A percentile compares a stretch with the other conserved stretches of the same genome.
Conservation (phyloP, 1,284 basidiomycete genomes). For the Pulveroboletus sp. region DNA sequence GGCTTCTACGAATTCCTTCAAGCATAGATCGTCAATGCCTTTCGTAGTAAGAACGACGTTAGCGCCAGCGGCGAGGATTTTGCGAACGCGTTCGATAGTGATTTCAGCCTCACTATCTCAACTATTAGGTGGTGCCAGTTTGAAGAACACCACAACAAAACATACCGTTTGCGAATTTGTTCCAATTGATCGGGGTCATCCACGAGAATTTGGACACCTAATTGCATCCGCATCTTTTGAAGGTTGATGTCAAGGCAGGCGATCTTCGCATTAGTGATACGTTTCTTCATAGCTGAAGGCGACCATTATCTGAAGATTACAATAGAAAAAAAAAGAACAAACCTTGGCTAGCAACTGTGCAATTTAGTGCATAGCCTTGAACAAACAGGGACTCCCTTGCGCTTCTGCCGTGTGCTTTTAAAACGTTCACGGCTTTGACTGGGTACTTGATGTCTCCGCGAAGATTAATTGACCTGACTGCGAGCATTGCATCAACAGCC, state of each 20-base stretch:
- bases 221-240: slow-evolving; percentile 96
- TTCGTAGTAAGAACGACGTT: slow-evolving; percentile 98
- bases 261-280: slow-evolving; percentile 92
- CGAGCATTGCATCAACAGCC: slow-evolving; percentile 98
- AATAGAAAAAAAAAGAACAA: slow-evolving; percentile 10
- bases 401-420: slow-evolving; percentile 97
- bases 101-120: slow-evolving; percentile 87
- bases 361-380: slow-evolving; percentile 97
- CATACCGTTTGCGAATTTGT: slow-evolving; percentile 89
- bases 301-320: slow-evolving; percentile 5
- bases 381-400: slow-evolving; percentile 95
- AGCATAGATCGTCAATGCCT: slow-evolving; percentile 96
- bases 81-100: slow-evolving; percentile 92
- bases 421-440: slow-evolving; percentile 98
- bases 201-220: slow-evolving; percentile 97
- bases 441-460: slow-evolving; percentile 99
- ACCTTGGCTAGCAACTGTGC: slow-evolving; percentile 99
- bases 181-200: slow-evolving; percentile 97
- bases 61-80: slow-evolving; percentile 94
- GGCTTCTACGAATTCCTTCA: slow-evolving; percentile 99
- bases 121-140: slow-evolving; percentile 4
- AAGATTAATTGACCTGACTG: slow-evolving; percentile 93
- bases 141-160: slow-evolving; percentile 3
- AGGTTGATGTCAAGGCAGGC: slow-evolving; percentile 99
- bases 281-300: slow-evolving; percentile 91